Evolutionary conservation across 176 grass and related monocot species (phyloP).

Genomic region (Oryza glaberrima): DNA sequence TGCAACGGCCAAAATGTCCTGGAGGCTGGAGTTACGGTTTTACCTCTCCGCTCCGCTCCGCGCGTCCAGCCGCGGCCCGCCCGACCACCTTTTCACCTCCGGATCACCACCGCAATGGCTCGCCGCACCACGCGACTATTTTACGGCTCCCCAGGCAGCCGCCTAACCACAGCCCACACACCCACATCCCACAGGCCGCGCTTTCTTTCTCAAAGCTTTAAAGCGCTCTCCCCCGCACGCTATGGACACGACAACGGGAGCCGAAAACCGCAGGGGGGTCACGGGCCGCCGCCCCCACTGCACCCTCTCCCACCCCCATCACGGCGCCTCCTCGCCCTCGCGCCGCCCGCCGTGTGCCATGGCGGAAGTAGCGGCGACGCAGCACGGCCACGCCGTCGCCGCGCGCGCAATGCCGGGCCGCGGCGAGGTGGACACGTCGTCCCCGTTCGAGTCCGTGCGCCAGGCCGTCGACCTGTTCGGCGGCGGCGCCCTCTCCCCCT

Average conservation of each 20-base stretch:
- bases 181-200: background rate
- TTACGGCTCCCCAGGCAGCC: constrained; percentile 5
- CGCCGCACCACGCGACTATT: background rate
- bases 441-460: constrained; percentile 80
- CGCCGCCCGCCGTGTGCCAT: background rate
- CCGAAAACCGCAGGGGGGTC: constrained; percentile 26
- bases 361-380: constrained; percentile 29
- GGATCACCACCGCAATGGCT: background rate
- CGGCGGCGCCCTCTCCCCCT: constrained; percentile 47
- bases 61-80: too few species aligned
- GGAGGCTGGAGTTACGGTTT: too few species aligned
- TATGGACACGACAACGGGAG: constrained; percentile 40
- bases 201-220: constrained; percentile 15
- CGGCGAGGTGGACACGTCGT: constrained; percentile 88
- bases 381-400: constrained; percentile 28
- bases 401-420: constrained; percentile 43
- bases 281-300: constrained; percentile 26
- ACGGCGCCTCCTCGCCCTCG: background rate
- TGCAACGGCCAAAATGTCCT: too few species aligned
- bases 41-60: too few species aligned
- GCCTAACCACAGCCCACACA: too few species aligned
- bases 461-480: constrained; percentile 77
- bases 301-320: background rate
- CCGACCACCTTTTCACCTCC: too few species aligned
- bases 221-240: background rate